Evolutionary conservation across 257 asterid species (phyloP).

Genomic region (Datura wrightii): DNA sequence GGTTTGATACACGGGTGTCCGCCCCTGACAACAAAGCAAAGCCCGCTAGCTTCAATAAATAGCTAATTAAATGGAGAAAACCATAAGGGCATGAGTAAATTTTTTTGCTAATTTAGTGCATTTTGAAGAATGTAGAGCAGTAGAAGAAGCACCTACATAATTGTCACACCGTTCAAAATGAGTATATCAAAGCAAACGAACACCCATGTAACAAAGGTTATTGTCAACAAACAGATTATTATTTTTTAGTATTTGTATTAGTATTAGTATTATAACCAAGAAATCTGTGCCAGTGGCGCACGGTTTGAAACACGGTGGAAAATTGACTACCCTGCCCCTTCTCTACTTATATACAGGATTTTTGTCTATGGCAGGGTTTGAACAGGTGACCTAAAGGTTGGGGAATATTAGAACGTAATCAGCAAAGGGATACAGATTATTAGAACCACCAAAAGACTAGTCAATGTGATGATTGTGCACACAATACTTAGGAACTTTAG

Average conservation of each 20-base stretch:
- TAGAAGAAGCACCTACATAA: not conserved
- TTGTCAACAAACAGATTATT: not conserved
- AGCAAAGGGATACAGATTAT: not conserved
- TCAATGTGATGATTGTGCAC: not conserved
- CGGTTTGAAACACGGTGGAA: not conserved
- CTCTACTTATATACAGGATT: not conserved
- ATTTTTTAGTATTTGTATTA: not conserved
- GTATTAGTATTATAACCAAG: not conserved
- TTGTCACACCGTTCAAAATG: not conserved
- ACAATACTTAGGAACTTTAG: not conserved
- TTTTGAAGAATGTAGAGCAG: not conserved
- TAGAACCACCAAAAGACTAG: not conserved
- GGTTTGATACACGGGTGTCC: no score
- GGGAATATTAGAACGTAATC: not conserved
- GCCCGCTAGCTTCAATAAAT: not conserved
- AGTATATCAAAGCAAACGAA: not conserved
- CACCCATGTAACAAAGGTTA: not conserved
- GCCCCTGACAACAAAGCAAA: not conserved
- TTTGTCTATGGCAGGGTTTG: not conserved
- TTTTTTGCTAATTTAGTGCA: conserved; percentile 21
- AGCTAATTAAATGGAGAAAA: not conserved
- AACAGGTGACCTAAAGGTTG: not conserved
- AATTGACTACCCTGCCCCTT: not conserved
- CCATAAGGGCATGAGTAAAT: not conserved
- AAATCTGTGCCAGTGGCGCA: not conserved